Base-by-base conservation (phyloP, 441 rosid species). In the Biscutella laevigata region DNA sequence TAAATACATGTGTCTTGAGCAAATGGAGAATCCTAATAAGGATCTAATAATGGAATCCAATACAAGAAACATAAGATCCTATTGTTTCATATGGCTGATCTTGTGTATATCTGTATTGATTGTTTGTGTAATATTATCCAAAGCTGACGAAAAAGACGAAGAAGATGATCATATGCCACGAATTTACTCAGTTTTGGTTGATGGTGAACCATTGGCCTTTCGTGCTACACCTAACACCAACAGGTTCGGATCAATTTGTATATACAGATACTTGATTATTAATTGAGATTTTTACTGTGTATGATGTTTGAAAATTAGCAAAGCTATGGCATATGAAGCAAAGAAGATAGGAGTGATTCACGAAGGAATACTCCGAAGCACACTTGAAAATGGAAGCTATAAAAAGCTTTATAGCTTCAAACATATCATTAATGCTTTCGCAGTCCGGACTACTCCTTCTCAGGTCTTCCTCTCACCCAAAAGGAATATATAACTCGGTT, bases 371-470 rank as follows among this genome's bases (percentile, higher is more conserved):
- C 86, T 83, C 3, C 68, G 46, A 55, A 78, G 68, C 59, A 72
- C 71, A 44, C 69, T 84, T 14, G 77, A 75, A 38, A 53, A 43
- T 1, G 94, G 82, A 66, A 83, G 78, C 70, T 92, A 92, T 75
- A 73, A 41, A 64, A 88, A 77, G 72, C 80, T 92, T 16, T 82
- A 83, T 75, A 92, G 98, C 76, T 88, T 88, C 76, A 83, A 71
- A 48, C 84, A 88, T 65, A 59, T 79, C 40, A 58, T 88, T 32
- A 85, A 85, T 74, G 98, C 94, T 64, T 86, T 87, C 33, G 79
- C 91, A 13, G 69, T 83, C 49, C 80, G 69, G 34, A 72, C 71
- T 10, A 73, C 83, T 30, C 67, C 74, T 59, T 78, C 84, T 50
- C 83, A 85, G 82, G 84, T 88, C 2, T 47, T 36, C 24, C 27